These are phyloP conservation scores for Naganishia sp. DNA, from an alignment of 1,284 basidiomycete species.

Conservation along the genomic window DNA sequence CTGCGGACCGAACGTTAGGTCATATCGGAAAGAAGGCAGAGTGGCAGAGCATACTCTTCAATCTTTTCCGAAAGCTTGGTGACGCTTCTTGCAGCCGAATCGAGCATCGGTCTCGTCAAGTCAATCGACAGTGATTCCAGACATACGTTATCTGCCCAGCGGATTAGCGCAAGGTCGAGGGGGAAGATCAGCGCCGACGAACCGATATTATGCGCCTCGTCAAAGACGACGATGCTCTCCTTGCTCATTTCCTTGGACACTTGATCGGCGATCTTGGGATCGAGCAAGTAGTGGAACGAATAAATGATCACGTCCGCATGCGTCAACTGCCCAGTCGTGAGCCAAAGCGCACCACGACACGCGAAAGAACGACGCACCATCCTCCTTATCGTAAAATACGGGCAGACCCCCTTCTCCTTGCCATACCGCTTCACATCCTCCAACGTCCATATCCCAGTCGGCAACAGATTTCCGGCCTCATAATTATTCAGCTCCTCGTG, in stretches of 20 bases:
- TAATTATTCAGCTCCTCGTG: conserved; percentile 84
- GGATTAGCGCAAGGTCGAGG: conserved; percentile 1
- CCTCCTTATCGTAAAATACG: conserved; percentile 93
- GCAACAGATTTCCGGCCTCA: conserved; percentile 81
- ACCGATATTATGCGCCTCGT: conserved; percentile 99
- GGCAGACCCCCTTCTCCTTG: conserved; percentile 81
- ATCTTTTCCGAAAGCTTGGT: conserved; percentile 86
- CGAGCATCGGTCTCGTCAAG: conserved; percentile 96
- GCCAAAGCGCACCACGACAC: too few relatives aligned
- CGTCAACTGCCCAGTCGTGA: conserved; percentile 66
- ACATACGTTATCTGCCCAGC: conserved; percentile 84
- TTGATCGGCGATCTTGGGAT: conserved; percentile 98
- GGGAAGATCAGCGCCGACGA: conserved; percentile 38
- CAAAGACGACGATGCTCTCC: conserved; percentile 97
- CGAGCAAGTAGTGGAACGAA: conserved; percentile 97
- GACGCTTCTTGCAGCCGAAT: conserved; percentile 89
- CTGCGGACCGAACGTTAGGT: conserved; percentile 55
- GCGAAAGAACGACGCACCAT: conserved; percentile 67
- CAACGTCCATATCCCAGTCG: conserved; percentile 88
- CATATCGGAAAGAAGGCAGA: not conserved
- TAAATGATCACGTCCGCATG: conserved; percentile 97
- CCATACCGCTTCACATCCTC: conserved; percentile 92
- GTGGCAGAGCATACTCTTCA: conserved; percentile 69
- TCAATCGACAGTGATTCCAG: conserved; percentile 98
- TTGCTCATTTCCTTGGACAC: conserved; percentile 97